phyloP scores from a whole-genome alignment of 345 rosid genomes.

The Luvunga scandens region DNA sequence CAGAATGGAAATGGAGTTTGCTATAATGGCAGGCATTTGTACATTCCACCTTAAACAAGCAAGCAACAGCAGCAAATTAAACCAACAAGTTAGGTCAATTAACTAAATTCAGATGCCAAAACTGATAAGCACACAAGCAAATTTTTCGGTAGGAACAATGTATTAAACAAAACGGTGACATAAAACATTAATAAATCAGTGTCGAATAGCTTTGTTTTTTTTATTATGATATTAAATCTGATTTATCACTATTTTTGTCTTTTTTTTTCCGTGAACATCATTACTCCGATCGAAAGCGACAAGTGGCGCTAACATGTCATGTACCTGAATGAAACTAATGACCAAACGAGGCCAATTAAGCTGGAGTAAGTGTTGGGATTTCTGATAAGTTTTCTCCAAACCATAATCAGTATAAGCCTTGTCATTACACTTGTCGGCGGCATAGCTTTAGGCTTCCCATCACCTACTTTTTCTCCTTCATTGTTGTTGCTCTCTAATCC shows the following conservation, averaged over 20 bases:
- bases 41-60: conserved; percentile 74
- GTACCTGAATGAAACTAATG: conserved; percentile 84
- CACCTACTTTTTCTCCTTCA: conserved; percentile 49
- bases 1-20: conserved; percentile 94
- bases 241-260: too few relatives aligned
- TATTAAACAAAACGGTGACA: too few relatives aligned
- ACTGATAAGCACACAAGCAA: neutral
- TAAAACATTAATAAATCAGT: too few relatives aligned
- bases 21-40: conserved; percentile 90
- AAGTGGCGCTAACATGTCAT: neutral
- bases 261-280: too few relatives aligned
- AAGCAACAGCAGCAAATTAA: neutral
- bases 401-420: conserved; percentile 96
- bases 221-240: too few relatives aligned
- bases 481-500: conserved; percentile 39
- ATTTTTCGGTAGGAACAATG: too few relatives aligned
- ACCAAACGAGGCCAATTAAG: conserved; percentile 90
- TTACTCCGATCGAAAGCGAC: neutral
- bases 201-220: too few relatives aligned
- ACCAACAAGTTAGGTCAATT: neutral
- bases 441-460: conserved; percentile 64
- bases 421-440: conserved; percentile 99
- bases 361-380: conserved; percentile 98
- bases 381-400: conserved; percentile 98
- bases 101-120: conserved; percentile 12